These are phyloP conservation scores for Yamadazyma dendronema DNA, from an alignment of 1,139 yeast genomes.

Conservation along the genomic window DNA sequence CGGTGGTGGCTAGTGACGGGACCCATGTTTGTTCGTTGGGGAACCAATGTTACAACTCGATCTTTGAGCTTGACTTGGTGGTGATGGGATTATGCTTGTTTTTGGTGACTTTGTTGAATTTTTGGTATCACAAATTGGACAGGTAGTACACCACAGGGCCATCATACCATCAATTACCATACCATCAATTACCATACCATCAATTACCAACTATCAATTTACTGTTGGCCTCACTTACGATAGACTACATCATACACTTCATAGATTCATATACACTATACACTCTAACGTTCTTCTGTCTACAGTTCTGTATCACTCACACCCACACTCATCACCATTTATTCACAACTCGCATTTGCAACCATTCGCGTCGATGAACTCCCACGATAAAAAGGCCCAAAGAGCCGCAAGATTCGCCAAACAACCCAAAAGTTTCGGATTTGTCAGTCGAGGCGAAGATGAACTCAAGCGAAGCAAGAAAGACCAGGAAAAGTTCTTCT, in stretches of 20 bases:
- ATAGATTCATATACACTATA: too few species aligned
- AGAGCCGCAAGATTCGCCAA: slow-evolving; percentile 20
- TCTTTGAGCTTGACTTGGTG: slow-evolving; percentile 35
- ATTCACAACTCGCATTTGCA: too few species aligned
- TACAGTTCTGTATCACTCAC: too few species aligned
- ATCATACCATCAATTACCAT: too few species aligned
- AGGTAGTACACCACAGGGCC: not conserved
- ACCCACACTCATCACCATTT: too few species aligned
- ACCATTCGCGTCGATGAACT: not conserved
- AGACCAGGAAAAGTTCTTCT: slow-evolving; percentile 40
- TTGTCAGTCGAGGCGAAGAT: slow-evolving; percentile 61
- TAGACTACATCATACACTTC: too few species aligned
- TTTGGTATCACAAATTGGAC: slow-evolving; percentile 15
- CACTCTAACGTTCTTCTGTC: too few species aligned
- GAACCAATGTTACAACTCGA: slow-evolving; percentile 41
- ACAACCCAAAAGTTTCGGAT: slow-evolving; percentile 36
- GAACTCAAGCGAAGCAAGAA: slow-evolving; percentile 43
- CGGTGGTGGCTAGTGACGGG: slow-evolving; percentile 19
- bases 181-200: too few species aligned
- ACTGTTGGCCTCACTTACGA: too few species aligned
- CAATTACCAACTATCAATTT: too few species aligned
- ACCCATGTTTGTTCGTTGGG: slow-evolving; percentile 36
- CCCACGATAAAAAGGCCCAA: slow-evolving; percentile 4
- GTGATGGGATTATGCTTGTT: slow-evolving; percentile 26
- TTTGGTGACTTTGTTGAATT: slow-evolving; percentile 26